phyloP scores from a whole-genome alignment of 345 rosid genomes.

The Clarkia xantiana region DNA sequence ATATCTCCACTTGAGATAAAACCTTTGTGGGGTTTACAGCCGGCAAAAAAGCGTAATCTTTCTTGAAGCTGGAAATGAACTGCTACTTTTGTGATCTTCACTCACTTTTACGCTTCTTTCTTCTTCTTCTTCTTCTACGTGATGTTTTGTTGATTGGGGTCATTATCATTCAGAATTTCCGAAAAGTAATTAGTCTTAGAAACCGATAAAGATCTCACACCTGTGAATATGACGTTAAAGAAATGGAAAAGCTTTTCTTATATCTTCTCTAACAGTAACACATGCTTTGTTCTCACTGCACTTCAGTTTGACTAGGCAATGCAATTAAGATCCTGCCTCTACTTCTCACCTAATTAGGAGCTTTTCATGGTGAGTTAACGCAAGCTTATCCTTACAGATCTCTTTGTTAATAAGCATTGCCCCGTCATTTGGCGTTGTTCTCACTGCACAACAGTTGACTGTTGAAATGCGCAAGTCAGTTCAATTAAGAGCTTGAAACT shows the following conservation, averaged over 20 bases:
- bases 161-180: constrained; percentile 8
- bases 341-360: neutral
- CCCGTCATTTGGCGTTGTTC: neutral
- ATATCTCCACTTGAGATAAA: neutral
- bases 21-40: no score
- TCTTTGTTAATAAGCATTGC: no score
- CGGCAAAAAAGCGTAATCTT: neutral
- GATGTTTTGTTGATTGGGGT: constrained; percentile 6
- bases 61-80: neutral
- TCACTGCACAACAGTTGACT: constrained; percentile 5
- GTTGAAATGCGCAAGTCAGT: neutral
- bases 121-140: neutral
- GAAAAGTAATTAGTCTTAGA: neutral
- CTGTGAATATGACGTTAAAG: neutral
- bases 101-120: neutral
- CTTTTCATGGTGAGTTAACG: no score
- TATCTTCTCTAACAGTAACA: neutral
- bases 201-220: neutral
- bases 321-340: neutral
- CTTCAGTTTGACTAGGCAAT: constrained; percentile 1
- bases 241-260: neutral
- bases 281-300: neutral
- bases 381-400: no score
- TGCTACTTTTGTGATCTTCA: neutral
- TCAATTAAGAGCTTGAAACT: constrained; percentile 1